Evolutionary conservation across 23 red algal genomes (phyloP), one percentile per base, ranked within the genome.

Genomic region (Gracilaria vermiculophylla): DNA sequence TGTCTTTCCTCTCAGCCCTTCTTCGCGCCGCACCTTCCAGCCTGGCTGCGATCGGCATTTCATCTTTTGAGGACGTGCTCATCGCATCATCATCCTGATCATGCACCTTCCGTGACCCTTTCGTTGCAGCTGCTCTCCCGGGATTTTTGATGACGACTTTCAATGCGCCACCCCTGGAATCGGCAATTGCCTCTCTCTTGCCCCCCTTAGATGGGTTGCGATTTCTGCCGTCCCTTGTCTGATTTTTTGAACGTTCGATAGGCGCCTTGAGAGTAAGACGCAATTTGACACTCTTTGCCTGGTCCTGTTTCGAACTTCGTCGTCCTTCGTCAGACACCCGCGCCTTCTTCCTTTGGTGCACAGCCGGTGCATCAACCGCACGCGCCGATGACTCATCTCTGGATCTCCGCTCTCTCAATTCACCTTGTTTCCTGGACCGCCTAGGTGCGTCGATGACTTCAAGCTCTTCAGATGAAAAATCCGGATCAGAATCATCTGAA

Each of bases 191-290:
- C 3, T 74, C 56, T 70, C 81, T 89, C 70, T 43, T 51, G 32
- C 65, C 61, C 31, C 74, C 57, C 45, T 50, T 73, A 2, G 39
- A 15, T 7, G 32, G 23, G 23, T 24, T 73, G 39, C 69, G 52
- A 28, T 19, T 69, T 78, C 60, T 78, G 52, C 61, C 56, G 20
- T 89, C 70, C 35, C 62, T 56, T 42, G 44, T 5, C 20, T 32
- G 53, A 48, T 31, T 60, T 52, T 60, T 76, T 69, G 49, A 57
- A 13, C 72, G 49, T 53, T 89, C 85, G 74, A 40, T n/a, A 11
- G 70, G 85, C n/a, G 70, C 70, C 53, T 86, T 86, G 0, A 86
- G 66, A 24, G 41, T 55, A 20, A 86, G 49, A 23, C 81, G 81
- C 10, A 86, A 35, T 69, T 76, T 89, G 27, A 76, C 85, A n/a